Conservation (phyloP, 2,329 filamentous ascomycete genomes). For the Tympanopsis confertula region DNA sequence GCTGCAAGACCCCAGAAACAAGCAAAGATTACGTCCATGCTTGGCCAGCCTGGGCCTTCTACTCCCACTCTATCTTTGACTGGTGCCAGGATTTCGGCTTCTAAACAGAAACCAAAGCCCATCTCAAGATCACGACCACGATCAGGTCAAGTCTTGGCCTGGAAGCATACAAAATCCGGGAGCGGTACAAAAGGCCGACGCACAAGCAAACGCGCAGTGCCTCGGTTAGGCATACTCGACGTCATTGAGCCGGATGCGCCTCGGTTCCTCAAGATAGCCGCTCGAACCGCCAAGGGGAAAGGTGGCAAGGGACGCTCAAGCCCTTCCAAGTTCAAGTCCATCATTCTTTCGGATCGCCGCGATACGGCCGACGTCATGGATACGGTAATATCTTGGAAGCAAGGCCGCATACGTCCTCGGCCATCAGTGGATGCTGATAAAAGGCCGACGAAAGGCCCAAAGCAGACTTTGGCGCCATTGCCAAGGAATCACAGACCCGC, state of each 20-base stretch:
- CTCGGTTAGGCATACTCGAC: conserved; percentile 48
- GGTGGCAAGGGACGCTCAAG: conserved; percentile 39
- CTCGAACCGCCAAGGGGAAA: conserved; percentile 38
- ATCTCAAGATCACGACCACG: conserved; percentile 13
- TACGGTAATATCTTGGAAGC: conserved; percentile 41
- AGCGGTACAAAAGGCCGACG: too few species aligned
- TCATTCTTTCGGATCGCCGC: conserved; percentile 45
- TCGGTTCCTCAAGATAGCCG: conserved; percentile 47
- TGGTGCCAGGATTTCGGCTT: conserved; percentile 15
- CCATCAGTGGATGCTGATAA: too few species aligned
- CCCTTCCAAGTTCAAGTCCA: conserved; percentile 40
- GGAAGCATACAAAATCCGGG: too few species aligned
- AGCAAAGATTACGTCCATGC: conserved; percentile 18
- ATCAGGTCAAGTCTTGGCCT: too few species aligned
- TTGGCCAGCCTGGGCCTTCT: background rate
- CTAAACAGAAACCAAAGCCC: conserved; percentile 15
- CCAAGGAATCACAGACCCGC: too few species aligned
- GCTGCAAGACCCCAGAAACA: conserved; percentile 13
- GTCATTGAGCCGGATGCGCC: conserved; percentile 40
- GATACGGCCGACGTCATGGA: conserved; percentile 46
- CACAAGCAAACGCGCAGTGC: too few species aligned
- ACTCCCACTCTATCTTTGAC: conserved; percentile 11
- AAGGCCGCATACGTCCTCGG: conserved; percentile 35
- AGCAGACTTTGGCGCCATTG: conserved; percentile 2
- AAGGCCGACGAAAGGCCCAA: conserved; percentile 9